Base-by-base conservation (phyloP, 1,284 basidiomycete genomes). In the Ustilago nuda region DNA sequence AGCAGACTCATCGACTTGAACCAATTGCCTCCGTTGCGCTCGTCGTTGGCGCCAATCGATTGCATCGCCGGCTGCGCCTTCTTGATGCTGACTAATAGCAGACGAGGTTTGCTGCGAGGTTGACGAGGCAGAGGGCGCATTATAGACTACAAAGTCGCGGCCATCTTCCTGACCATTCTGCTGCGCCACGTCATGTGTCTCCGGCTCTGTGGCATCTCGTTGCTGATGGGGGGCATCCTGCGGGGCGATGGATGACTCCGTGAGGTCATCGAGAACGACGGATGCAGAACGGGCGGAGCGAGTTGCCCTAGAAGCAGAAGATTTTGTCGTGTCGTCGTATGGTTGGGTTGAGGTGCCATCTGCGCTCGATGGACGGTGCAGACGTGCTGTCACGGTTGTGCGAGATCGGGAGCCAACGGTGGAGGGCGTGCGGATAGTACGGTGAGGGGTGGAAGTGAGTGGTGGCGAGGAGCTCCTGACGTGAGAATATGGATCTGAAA, bases 381-480 rank as follows among this genome's bases (percentile, higher is more conserved):
- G 73, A 53, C 75, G 75, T 8, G 71, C 66, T n/a, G 70, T 73
- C 57, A 76, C 59, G 59, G 41, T 69, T 12, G 75, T 77, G 43
- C 70, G 66, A 7, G 74, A 66, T 17, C 74, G 59, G 4, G 75
- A 77, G 0, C 75, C 70, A 19, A 70, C 56, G 8, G 75, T 77
- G 3, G 75, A 77, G n/a, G 75, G 56, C 12, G 75, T 48, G 13
- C 66, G 63, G 27, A 48, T 43, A 3, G 66, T 61, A 15, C 70
- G 62, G 43, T 73, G 70, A 4, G 75, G 75, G 3, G 75, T 77
- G 11, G 75, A 77, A 1, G 75, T 77, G 32, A 77, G 75, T 23
- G 75, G 75, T 17, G 75, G 75, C 6, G 70, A 73, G 2, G 61
- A 56, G 33, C 66, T 66, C 27, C 66, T 59, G 23, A 76, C 62